Conservation (phyloP, 306 rosid genomes). For the Parietaria judaica region DNA sequence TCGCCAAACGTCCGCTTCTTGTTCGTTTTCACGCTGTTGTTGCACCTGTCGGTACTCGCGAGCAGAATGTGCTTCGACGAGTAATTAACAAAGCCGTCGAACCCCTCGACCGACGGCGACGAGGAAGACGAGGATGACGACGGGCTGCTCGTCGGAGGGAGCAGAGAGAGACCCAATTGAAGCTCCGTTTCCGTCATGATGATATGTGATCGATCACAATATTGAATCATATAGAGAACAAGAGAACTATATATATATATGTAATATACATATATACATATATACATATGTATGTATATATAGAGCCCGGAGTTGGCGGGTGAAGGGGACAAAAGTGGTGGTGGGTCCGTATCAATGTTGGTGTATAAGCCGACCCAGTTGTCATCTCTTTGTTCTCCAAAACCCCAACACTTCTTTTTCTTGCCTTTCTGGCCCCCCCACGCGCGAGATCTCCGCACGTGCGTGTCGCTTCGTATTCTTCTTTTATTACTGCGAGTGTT, state of each 20-base stretch:
- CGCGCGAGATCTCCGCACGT: no score
- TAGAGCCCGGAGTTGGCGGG: constrained; percentile 19
- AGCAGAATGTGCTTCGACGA: no score
- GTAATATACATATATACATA: no score
- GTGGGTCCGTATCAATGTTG: constrained; percentile 48
- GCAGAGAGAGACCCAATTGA: constrained; percentile 58
- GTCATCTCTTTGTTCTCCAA: constrained; percentile 10
- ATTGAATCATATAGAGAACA: no score
- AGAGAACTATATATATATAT: background rate
- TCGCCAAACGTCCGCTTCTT: constrained; percentile 36
- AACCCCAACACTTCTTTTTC: constrained; percentile 7
- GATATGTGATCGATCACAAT: background rate
- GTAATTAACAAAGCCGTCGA: background rate
- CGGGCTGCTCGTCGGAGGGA: constrained; percentile 14
- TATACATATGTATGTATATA: background rate
- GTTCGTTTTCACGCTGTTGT: background rate
- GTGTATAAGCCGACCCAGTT: constrained; percentile 36
- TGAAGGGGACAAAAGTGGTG: constrained; percentile 36
- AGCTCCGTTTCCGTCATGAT: constrained; percentile 48
- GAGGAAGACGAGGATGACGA: background rate
- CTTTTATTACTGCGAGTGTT: no score
- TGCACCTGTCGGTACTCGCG: no score
- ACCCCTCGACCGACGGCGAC: background rate
- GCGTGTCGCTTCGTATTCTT: no score
- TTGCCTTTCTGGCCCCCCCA: no score